phyloP scores from a whole-genome alignment of 2,329 filamentous ascomycete genomes.

The Botrytis cinerea region DNA sequence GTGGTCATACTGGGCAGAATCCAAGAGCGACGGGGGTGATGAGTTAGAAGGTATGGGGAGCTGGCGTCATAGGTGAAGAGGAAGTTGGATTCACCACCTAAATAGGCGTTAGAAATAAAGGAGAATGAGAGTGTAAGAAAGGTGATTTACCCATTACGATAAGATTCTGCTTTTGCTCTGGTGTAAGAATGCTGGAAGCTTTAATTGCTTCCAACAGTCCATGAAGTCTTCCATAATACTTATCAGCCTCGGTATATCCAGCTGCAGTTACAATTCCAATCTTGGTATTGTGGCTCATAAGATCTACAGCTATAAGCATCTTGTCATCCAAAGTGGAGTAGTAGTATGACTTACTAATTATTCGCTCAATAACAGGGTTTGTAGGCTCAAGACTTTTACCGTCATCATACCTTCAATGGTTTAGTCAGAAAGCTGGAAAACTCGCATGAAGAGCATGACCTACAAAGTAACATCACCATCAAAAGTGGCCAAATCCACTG shows the following conservation, averaged over 20 bases:
- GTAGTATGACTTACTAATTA: slow-evolving; percentile 48
- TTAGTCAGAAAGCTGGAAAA: slow-evolving; percentile 44
- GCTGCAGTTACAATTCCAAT: slow-evolving; percentile 97
- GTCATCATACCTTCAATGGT: slow-evolving; percentile 62
- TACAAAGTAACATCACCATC: slow-evolving; percentile 95
- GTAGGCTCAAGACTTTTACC: slow-evolving; percentile 74
- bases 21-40: slow-evolving; percentile 69
- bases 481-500: slow-evolving; percentile 86
- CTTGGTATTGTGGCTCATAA: slow-evolving; percentile 76
- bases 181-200: slow-evolving; percentile 57
- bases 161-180: slow-evolving; percentile 72
- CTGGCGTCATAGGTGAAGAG: slow-evolving; percentile 75
- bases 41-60: slow-evolving; percentile 66
- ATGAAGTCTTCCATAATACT: slow-evolving; percentile 84
- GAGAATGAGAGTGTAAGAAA: background rate
- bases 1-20: slow-evolving; percentile 74
- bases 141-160: slow-evolving; percentile 69
- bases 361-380: slow-evolving; percentile 73
- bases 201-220: slow-evolving; percentile 82
- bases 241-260: slow-evolving; percentile 84
- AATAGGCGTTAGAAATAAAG: slow-evolving; percentile 13
- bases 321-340: slow-evolving; percentile 21
- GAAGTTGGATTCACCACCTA: slow-evolving; percentile 88
- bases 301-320: slow-evolving; percentile 52
- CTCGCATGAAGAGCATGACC: background rate